Percentiles rank a stretch among this genome's conserved stretches.
phyloP scores from a whole-genome alignment of 345 rosid species.

The Cardamine resedifolia region DNA sequence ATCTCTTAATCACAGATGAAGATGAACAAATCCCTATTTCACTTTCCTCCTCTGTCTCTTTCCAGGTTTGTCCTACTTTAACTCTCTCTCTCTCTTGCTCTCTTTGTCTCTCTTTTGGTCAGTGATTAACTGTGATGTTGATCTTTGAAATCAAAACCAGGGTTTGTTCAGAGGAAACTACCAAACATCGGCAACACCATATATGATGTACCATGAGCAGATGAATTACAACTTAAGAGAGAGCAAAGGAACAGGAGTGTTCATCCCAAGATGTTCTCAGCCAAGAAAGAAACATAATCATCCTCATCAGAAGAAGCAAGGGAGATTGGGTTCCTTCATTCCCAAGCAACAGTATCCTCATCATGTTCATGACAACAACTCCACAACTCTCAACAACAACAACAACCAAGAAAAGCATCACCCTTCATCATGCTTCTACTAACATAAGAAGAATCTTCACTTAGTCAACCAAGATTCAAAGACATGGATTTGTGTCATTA shows the following conservation, averaged over 20 bases:
- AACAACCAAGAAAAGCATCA: conserved; percentile 22
- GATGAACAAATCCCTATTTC: conserved; percentile 56
- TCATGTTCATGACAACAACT: conserved; percentile 24
- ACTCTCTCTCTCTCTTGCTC: neutral
- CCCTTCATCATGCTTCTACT: conserved; percentile 27
- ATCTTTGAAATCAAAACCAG: conserved; percentile 41
- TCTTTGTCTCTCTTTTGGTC: neutral
- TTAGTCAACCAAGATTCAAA: conserved; percentile 27
- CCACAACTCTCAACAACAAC: conserved; percentile 26
- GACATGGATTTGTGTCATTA: conserved; percentile 30
- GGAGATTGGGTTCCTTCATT: conserved; percentile 48
- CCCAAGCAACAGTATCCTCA: conserved; percentile 43
- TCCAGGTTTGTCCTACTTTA: conserved; percentile 52
- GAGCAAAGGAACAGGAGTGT: conserved; percentile 94
- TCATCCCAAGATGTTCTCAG: conserved; percentile 68
- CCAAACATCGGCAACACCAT: conserved; percentile 47
- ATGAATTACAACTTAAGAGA: conserved; percentile 49
- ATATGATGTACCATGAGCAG: conserved; percentile 46
- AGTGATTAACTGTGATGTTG: conserved; percentile 8
- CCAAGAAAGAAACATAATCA: conserved; percentile 54
- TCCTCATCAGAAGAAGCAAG: conserved; percentile 47
- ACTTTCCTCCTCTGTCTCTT: conserved; percentile 59
- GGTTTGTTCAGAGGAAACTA: conserved; percentile 48
- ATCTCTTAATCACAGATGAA: conserved; percentile 93
- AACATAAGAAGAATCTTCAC: conserved; percentile 41